Conservation (phyloP, 345 rosid genomes). For the Noccaea caerulescens region DNA sequence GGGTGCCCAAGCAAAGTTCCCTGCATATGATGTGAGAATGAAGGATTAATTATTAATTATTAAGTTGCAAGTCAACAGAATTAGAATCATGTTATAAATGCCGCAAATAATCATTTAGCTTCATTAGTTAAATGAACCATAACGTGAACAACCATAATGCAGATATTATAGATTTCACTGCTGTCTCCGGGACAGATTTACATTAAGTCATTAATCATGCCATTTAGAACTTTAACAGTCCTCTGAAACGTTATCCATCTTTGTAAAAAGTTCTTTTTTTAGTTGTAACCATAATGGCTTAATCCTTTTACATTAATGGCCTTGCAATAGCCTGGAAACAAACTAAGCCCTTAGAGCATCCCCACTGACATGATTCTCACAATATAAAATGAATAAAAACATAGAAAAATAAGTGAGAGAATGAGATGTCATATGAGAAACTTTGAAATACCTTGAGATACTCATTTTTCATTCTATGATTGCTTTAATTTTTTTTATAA, state of each 20-base stretch:
- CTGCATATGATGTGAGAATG: constrained; percentile 41
- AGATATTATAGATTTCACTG: constrained; percentile 7
- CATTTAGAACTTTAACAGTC: background rate
- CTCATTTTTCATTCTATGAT: no score
- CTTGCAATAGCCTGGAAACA: background rate
- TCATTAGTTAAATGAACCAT: constrained; percentile 43
- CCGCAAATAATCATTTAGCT: constrained; percentile 33
- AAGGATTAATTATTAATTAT: constrained; percentile 43
- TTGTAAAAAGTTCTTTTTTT: background rate
- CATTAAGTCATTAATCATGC: background rate
- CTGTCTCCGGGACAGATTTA: constrained; percentile 5
- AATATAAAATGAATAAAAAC: no score
- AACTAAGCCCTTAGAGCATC: background rate
- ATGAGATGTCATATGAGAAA: no score
- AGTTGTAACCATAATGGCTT: background rate
- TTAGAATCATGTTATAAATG: background rate
- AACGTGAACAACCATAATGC: constrained; percentile 41
- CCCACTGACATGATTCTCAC: no score
- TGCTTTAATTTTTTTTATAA: no score
- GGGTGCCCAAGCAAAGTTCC: constrained; percentile 37
- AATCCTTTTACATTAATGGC: no score
- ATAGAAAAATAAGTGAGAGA: no score
- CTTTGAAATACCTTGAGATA: no score
- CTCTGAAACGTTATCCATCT: background rate
- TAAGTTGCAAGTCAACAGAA: constrained; percentile 38